Evolutionary conservation across 2,329 filamentous ascomycete species (phyloP), one percentile per base, ranked within the genome.

Genomic region (Pyrenophora tritici-repentis): DNA sequence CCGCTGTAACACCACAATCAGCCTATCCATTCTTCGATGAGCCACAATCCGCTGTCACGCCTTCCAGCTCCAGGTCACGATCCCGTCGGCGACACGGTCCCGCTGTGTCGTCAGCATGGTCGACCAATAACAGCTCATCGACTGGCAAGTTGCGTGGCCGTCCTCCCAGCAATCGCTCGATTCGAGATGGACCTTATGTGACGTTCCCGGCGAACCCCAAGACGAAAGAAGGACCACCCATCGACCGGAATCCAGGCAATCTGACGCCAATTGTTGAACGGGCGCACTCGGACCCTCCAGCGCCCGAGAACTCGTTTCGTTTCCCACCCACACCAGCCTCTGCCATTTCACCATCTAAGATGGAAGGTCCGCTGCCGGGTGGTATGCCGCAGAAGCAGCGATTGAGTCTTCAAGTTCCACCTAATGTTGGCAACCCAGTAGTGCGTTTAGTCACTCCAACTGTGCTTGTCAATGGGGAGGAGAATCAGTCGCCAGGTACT

Each of bases 91-190:
- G 90, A 3, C 89, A 95, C 69, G 91, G 91, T 0, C 89, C 91
- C 0, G 91, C 90, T 6, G 90, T 96, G 0, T 96, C 91, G 1
- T 96, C 91, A 8, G 92, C 92, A 1, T 97, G 92, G 92, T 85
- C 88, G 47, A 85, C 85, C 56, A 84, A 82, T 51, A 83, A 83
- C 13, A 78, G 81, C 33, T 79, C 85, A 10, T 76, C 83, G 1
- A 83, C 81, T 4, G 86, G 87, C 2, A 95, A 92, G 70, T 80
- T 88, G 12, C 81, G 91, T 58, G 91, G 92, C 6, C 81, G 92
- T 52, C 92, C 92, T 35, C 90, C 90, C 0, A 88, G 86, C 48
- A 89, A 87, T 62, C 82, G 85, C 20, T 82, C 80, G n/a, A 79
- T 81, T 0, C 79, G 83, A 12, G 85, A 89, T 56, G 85, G 85